Percentiles rank a stretch among this genome's conserved stretches.
These are phyloP conservation scores for Hypomontagnella submonticulosa DNA, from an alignment of 495 filamentous ascomycete species.

Conservation along the genomic window DNA sequence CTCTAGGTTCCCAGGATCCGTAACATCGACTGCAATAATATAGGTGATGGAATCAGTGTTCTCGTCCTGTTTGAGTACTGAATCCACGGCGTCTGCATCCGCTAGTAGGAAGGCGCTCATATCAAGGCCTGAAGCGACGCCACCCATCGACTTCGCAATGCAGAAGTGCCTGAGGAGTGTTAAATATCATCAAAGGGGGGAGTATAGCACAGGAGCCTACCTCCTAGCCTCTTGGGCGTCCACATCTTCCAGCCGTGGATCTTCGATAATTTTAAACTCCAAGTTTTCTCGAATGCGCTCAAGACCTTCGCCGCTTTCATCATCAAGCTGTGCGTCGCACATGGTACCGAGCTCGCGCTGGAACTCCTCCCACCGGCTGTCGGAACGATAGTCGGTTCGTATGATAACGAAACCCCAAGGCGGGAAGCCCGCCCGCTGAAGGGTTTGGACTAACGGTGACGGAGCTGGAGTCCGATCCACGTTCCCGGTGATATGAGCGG, in stretches of 20 bases:
- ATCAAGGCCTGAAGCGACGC: too few relatives aligned
- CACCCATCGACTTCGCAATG: too few relatives aligned
- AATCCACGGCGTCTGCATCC: too few relatives aligned
- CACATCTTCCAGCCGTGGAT: slow-evolving; percentile 2
- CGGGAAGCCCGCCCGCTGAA: neutral
- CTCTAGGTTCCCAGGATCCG: too few relatives aligned
- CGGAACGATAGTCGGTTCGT: slow-evolving; percentile 2
- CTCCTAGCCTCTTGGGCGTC: slow-evolving; percentile 1
- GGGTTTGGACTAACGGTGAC: slow-evolving; percentile 3
- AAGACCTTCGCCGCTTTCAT: neutral
- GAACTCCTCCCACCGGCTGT: slow-evolving; percentile 9
- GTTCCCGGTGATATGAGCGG: neutral
- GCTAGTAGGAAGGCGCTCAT: too few relatives aligned
- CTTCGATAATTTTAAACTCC: slow-evolving; percentile 6
- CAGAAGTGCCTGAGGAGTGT: neutral
- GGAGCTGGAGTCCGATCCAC: neutral
- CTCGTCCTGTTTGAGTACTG: too few relatives aligned
- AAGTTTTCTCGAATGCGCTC: neutral
- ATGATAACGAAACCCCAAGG: too few relatives aligned
- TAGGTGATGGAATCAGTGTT: too few relatives aligned
- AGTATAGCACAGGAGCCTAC: neutral
- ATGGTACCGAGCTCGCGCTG: neutral
- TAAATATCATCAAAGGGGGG: neutral
- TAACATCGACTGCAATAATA: too few relatives aligned
- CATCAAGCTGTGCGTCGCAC: slow-evolving; percentile 2